Evolutionary conservation across 2,329 filamentous ascomycete species (phyloP).

Genomic region (Sphaerulina populicola): DNA sequence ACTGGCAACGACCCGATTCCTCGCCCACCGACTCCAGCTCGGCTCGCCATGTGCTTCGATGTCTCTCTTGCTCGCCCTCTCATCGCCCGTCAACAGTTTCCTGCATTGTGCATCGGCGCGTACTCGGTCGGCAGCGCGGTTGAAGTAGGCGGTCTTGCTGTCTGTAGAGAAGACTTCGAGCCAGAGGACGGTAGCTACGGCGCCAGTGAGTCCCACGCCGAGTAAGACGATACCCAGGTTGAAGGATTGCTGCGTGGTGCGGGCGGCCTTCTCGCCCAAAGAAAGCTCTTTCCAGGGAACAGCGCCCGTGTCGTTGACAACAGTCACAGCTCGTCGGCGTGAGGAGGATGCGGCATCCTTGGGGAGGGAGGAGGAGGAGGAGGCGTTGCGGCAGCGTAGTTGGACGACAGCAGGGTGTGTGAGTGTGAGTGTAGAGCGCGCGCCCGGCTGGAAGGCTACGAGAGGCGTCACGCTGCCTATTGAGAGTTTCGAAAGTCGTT

Average conservation of each 20-base stretch:
- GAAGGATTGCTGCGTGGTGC: slow-evolving; percentile 82
- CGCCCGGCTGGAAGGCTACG: slow-evolving; percentile 9
- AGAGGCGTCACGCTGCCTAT: slow-evolving; percentile 10
- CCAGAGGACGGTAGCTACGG: slow-evolving; percentile 71
- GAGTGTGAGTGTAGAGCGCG: slow-evolving; percentile 7
- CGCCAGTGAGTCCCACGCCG: slow-evolving; percentile 66
- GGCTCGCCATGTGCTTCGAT: slow-evolving; percentile 76
- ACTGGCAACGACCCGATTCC: slow-evolving; percentile 49
- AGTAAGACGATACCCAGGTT: slow-evolving; percentile 72
- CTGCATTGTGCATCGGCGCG: slow-evolving; percentile 63
- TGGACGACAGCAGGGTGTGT: slow-evolving; percentile 5
- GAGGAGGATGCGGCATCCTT: slow-evolving; percentile 35
- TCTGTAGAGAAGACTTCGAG: slow-evolving; percentile 73
- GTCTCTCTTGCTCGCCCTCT: slow-evolving; percentile 48
- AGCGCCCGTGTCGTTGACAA: slow-evolving; percentile 76
- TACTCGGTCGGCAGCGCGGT: slow-evolving; percentile 72
- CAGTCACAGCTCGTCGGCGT: slow-evolving; percentile 63
- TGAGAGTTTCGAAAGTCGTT: slow-evolving; percentile 3
- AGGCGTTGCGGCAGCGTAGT: slow-evolving; percentile 19
- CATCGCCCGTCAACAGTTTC: slow-evolving; percentile 61
- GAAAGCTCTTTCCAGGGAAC: slow-evolving; percentile 75
- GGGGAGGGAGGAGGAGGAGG: slow-evolving; percentile 18
- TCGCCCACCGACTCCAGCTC: slow-evolving; percentile 72
- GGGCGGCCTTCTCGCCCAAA: slow-evolving; percentile 65
- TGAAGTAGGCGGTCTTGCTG: slow-evolving; percentile 81